phyloP scores from a whole-genome alignment of 768 basidiomycete species.

The Rhodocollybia butyracea region DNA sequence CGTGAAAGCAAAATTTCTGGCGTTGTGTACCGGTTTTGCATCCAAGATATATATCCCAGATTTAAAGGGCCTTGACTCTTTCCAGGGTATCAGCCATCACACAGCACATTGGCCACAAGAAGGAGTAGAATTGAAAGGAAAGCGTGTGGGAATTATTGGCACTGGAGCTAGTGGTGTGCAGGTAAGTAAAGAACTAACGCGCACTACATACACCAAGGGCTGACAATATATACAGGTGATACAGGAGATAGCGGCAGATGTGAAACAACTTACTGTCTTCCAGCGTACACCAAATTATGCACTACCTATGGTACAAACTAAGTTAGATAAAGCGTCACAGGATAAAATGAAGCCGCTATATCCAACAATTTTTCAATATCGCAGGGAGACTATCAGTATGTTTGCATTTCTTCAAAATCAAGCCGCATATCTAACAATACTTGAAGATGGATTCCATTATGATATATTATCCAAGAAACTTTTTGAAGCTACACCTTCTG shows the following conservation, averaged over 20 bases:
- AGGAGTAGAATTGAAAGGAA: conserved; percentile 2
- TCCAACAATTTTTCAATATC: not conserved
- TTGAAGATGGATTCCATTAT: conserved; percentile 4
- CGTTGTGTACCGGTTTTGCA: conserved; percentile 5
- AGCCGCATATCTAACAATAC: too few relatives aligned
- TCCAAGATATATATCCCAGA: not conserved
- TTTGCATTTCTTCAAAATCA: too few relatives aligned
- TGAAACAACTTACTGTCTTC: conserved; percentile 13
- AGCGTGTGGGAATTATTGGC: conserved; percentile 7
- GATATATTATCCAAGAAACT: not conserved
- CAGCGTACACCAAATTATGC: conserved; percentile 10
- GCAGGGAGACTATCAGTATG: conserved; percentile 4
- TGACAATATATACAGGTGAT: conserved; percentile 15
- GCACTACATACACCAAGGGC: too few relatives aligned
- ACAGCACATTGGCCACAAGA: conserved; percentile 3
- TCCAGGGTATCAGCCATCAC: conserved; percentile 3
- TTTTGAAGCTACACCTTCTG: conserved; percentile 8
- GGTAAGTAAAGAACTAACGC: too few relatives aligned
- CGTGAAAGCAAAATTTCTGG: not conserved
- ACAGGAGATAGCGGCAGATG: conserved; percentile 7
- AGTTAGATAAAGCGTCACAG: not conserved
- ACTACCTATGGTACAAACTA: conserved; percentile 4
- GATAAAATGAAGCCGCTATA: conserved; percentile 1
- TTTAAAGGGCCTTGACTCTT: conserved; percentile 6
- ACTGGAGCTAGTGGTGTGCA: conserved; percentile 6